Evolutionary conservation across 2,329 filamentous ascomycete genomes (phyloP).

Genomic region (Raffaelea albimanens): DNA sequence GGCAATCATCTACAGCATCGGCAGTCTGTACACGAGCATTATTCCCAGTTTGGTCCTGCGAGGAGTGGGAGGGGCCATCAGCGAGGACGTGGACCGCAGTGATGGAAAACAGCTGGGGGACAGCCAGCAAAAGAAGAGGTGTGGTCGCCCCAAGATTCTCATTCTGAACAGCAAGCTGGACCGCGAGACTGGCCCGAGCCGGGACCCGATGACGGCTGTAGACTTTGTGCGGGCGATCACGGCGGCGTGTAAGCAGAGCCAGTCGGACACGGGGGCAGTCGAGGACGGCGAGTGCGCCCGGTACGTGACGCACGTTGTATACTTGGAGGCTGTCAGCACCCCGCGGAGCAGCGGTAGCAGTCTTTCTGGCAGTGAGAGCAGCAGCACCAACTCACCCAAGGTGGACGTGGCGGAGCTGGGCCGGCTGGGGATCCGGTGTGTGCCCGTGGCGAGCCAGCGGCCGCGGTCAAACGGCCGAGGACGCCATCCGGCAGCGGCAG

Average conservation of each 20-base stretch:
- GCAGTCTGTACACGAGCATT: constrained; percentile 85
- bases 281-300: constrained; percentile 40
- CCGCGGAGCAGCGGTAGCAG: neutral
- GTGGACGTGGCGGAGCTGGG: constrained; percentile 59
- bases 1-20: constrained; percentile 81
- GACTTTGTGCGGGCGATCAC: constrained; percentile 80
- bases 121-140: neutral
- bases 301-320: constrained; percentile 79
- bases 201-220: constrained; percentile 56
- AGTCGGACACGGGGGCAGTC: constrained; percentile 30
- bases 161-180: constrained; percentile 79
- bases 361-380: constrained; percentile 27
- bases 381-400: constrained; percentile 31
- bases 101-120: constrained; percentile 14
- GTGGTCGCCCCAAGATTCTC: constrained; percentile 53
- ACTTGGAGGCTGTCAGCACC: constrained; percentile 52
- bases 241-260: constrained; percentile 61
- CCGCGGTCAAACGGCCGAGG: constrained; percentile 39
- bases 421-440: constrained; percentile 63
- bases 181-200: constrained; percentile 70
- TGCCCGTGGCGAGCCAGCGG: constrained; percentile 59
- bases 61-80: constrained; percentile 59
- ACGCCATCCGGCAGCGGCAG: constrained; percentile 37
- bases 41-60: constrained; percentile 73
- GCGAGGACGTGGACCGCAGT: constrained; percentile 25